Evolutionary conservation across 805 yeast genomes (phyloP), one percentile per base, ranked within the genome.

Genomic region (Monosporozyma aerobia): DNA sequence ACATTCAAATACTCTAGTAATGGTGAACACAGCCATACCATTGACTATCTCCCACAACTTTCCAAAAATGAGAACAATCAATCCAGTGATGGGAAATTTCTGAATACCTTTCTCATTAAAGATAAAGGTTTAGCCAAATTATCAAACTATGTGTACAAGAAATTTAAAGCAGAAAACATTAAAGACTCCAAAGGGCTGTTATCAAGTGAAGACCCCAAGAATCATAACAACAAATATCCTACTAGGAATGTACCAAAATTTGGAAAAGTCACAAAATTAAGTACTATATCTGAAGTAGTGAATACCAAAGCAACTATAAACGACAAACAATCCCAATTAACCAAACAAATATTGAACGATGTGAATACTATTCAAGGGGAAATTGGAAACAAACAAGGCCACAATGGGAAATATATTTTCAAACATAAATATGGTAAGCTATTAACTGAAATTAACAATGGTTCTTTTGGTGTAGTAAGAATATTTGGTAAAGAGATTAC

Each of bases 391-490:
- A 46, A 33, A 11, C 39, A 33, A 10, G 22, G 69, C 7, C 71
- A 11, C 7, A 3, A 14, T 8, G 27, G 7, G 10, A 37, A 13
- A 5, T 6, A 9, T 13, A 23, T 16, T 13, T 25, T 49, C 30
- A 41, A 41, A 41, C 5, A 71, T 30, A 79, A 75, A 57, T 80
- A 79, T 57, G 84, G 84, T 32, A 74, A 70, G 52, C 70, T 77
- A 25, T 69, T 74, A 52, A 82, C 82, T 8, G 67, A 76, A 33
- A 77, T 81, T 54, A 98, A 98, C 22, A 90, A 90, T 65, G 99
- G 98, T 46, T 95, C 97, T 0, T 92, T 90, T 72, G 99, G 98
- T 52, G 95, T 87, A 57, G 97, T 92, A 16, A 78, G 96, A 54
- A 60, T 77, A 83, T 57, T 96, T 85, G 44, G 95, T 84, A 67